Conservation (phyloP, 306 rosid genomes). For the Luffa acutangula region DNA sequence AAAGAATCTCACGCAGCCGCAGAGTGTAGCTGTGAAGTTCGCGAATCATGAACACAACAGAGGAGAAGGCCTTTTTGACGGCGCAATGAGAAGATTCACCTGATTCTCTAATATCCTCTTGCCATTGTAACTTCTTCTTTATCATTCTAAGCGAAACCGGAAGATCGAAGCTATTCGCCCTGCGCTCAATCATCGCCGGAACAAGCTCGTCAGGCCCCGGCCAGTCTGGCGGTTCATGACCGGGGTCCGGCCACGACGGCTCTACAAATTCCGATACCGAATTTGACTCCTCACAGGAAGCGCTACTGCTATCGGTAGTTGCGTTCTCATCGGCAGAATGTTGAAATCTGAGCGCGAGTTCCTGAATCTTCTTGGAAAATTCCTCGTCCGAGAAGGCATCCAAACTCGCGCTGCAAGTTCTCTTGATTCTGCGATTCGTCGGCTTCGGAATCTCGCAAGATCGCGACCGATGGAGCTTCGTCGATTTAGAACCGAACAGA, state of each 20-base stretch:
- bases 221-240: slow-evolving; percentile 33
- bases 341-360: slow-evolving; percentile 56
- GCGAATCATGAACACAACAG: slow-evolving; percentile 79
- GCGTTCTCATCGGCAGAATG: slow-evolving; percentile 13
- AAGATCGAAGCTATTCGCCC: slow-evolving; percentile 76
- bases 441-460: slow-evolving; percentile 23
- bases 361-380: slow-evolving; percentile 62
- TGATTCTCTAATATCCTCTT: slow-evolving; percentile 51
- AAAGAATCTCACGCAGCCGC: slow-evolving; percentile 66
- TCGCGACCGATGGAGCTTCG: slow-evolving; percentile 28
- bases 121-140: slow-evolving; percentile 62
- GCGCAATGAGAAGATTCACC: slow-evolving; percentile 67
- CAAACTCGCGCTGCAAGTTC: slow-evolving; percentile 52
- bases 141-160: slow-evolving; percentile 79
- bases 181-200: slow-evolving; percentile 55
- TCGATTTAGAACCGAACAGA: slow-evolving; percentile 22
- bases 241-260: slow-evolving; percentile 40
- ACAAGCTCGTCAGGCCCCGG: slow-evolving; percentile 30
- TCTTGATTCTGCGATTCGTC: slow-evolving; percentile 14
- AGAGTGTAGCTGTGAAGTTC: slow-evolving; percentile 73
- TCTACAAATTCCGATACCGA: slow-evolving; percentile 8
- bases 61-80: slow-evolving; percentile 70
- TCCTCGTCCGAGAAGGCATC: slow-evolving; percentile 70
- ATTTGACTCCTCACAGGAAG: background rate
- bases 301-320: background rate